Evolutionary conservation across 768 basidiomycete genomes (phyloP).

Genomic region (Amanita subjunquillea): DNA sequence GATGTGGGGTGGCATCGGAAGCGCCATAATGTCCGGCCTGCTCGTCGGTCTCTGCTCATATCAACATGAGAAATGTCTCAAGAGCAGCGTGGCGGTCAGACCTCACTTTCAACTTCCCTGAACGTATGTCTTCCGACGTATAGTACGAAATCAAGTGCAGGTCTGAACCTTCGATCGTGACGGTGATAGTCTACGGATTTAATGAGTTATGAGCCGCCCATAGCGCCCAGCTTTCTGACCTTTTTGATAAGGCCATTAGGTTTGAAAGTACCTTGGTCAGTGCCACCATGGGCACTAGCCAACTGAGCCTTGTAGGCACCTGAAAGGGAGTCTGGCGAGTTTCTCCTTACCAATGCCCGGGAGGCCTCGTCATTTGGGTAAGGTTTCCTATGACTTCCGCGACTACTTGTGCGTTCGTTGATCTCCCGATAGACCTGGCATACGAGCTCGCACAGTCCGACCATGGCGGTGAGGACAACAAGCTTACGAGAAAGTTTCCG

Average conservation of each 20-base stretch:
- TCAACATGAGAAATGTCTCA: slow-evolving; percentile 4
- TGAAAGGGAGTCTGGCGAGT: slow-evolving; percentile 29
- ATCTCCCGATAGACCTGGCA: slow-evolving; percentile 74
- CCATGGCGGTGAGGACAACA: not conserved
- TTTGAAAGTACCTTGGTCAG: slow-evolving; percentile 54
- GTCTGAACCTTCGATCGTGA: slow-evolving; percentile 68
- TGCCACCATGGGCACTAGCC: slow-evolving; percentile 19
- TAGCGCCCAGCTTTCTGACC: slow-evolving; percentile 22
- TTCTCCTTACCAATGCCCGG: slow-evolving; percentile 25
- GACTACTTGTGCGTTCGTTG: slow-evolving; percentile 52
- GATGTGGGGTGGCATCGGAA: slow-evolving; percentile 68
- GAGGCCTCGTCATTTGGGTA: slow-evolving; percentile 41
- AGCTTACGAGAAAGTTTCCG: slow-evolving; percentile 70
- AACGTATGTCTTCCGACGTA: slow-evolving; percentile 65
- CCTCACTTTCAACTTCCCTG: slow-evolving; percentile 49
- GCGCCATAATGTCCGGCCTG: slow-evolving; percentile 58
- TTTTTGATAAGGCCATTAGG: slow-evolving; percentile 76
- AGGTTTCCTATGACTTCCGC: slow-evolving; percentile 37
- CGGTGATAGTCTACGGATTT: slow-evolving; percentile 65
- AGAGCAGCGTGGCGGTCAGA: not conserved
- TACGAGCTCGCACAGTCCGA: not conserved
- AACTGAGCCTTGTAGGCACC: slow-evolving; percentile 22
- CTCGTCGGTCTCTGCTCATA: slow-evolving; percentile 47
- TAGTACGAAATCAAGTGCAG: slow-evolving; percentile 83
- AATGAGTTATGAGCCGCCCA: not conserved